Percentiles rank a stretch among this genome's conserved stretches.
Conservation (phyloP, 441 rosid species). For the Hura crepitans region DNA sequence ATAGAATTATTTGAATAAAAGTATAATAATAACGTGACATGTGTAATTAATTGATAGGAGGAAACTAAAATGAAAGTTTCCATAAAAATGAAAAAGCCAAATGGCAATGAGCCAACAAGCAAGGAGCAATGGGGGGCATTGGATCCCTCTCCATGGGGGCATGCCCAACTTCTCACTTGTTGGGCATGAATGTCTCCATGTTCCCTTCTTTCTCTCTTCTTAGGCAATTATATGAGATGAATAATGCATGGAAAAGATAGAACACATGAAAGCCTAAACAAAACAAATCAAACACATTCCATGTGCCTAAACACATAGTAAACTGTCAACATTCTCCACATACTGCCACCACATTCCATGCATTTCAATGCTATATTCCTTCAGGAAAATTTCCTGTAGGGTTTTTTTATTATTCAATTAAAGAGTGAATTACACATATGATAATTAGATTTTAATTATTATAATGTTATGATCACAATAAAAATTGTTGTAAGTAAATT, state of each 20-base stretch:
- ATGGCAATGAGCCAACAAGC: background rate
- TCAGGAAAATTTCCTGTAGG: too few relatives aligned
- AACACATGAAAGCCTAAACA: background rate
- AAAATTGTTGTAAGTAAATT: too few relatives aligned
- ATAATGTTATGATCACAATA: too few relatives aligned
- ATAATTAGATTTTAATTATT: too few relatives aligned
- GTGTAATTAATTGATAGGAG: too few relatives aligned
- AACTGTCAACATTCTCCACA: conserved; percentile 2
- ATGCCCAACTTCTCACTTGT: background rate
- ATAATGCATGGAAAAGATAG: background rate
- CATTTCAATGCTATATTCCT: too few relatives aligned
- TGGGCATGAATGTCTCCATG: background rate
- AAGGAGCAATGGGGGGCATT: background rate
- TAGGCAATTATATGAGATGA: background rate
- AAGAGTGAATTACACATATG: too few relatives aligned
- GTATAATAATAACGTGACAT: too few relatives aligned
- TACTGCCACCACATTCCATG: conserved; percentile 7
- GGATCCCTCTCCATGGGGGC: background rate
- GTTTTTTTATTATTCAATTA: too few relatives aligned
- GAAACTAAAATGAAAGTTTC: too few relatives aligned
- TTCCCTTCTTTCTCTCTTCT: background rate
- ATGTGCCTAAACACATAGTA: conserved; percentile 7
- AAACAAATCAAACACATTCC: background rate
- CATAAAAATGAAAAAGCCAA: too few relatives aligned
- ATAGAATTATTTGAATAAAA: too few relatives aligned